phyloP scores from a whole-genome alignment of 2,329 filamentous ascomycete species.

The Plenodomus tracheiphilus region DNA sequence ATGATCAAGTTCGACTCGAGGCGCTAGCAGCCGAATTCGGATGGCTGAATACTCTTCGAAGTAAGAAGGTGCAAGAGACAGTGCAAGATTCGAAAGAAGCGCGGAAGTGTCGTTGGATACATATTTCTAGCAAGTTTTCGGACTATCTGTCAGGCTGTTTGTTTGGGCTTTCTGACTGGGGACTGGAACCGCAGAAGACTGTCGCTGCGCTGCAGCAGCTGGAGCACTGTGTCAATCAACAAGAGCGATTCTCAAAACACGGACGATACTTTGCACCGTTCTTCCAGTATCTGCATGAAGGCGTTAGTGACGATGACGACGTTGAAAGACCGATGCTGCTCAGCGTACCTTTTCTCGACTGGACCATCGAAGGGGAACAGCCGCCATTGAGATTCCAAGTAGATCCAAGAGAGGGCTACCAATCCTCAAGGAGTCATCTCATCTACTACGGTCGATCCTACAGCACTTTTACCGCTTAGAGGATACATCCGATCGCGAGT shows the following conservation, averaged over 20 bases:
- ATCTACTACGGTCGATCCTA: constrained; percentile 46
- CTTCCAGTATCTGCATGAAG: constrained; percentile 36
- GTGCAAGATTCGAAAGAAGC: constrained; percentile 29
- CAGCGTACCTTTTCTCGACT: constrained; percentile 49
- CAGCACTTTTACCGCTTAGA: constrained; percentile 51
- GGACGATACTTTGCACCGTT: constrained; percentile 50
- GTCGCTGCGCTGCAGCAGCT: constrained; percentile 35
- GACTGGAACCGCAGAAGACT: constrained; percentile 15
- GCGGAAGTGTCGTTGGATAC: constrained; percentile 48
- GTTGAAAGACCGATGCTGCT: constrained; percentile 42
- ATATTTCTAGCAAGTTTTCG: constrained; percentile 48
- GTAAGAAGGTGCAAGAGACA: constrained; percentile 34
- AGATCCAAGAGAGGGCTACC: constrained; percentile 47
- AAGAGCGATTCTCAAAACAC: constrained; percentile 50
- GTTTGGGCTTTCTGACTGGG: constrained; percentile 38
- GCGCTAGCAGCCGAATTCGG: constrained; percentile 46
- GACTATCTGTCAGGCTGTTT: constrained; percentile 44
- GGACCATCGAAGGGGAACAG: constrained; percentile 43
- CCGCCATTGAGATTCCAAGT: constrained; percentile 49
- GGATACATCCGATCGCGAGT: constrained; percentile 49
- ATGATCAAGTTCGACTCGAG: constrained; percentile 42
- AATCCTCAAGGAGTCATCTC: constrained; percentile 44
- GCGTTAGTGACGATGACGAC: constrained; percentile 4
- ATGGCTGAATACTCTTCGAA: constrained; percentile 47
- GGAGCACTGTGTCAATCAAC: constrained; percentile 43